Base-by-base conservation (phyloP, 108 stramenopile genomes). In the Aureococcus anophagefferens region DNA sequence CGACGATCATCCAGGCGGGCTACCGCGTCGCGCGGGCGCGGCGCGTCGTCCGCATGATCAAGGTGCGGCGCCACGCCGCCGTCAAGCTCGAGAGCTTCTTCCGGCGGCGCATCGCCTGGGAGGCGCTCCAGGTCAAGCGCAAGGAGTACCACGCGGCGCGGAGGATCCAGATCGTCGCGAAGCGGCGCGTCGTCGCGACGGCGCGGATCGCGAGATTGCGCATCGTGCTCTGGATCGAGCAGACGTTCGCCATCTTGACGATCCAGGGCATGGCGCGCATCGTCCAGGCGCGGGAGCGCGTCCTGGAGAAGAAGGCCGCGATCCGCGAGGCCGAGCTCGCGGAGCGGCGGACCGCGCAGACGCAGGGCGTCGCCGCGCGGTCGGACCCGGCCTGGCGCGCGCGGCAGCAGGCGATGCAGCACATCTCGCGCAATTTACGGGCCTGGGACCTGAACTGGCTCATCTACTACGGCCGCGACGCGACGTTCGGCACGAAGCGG, bases 221-320 rank as follows among this genome's bases (percentile, higher is more conserved):
- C 7, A 3, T 59, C 21, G 21, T 59, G 3, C 7, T 9, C 1
- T 59, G 51, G 51, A 18, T 59, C 51, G 51, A 59, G 51, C 7
- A 1, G 21, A 25, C 14, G 17, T 59, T 9, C 25, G 4, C 51
- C 25, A 25, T 28, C 17, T 16, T 71, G 30, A 64, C 35, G 21
- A 25, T 71, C 35, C 70, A 71, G 63, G 63, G 63, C 63, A 35
- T 59, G 63, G 25, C 16, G 51, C 34, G 69, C 35, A 32, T 33
- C 29, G 31, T 62, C 28, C 14, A 46, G 7, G 36, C 35, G 51
- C 34, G 37, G 30, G 7, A 16, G 30, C 33, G 11, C 33, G 51
- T 62, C 32, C 3, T 34, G 32, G 59, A 62, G 29, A 59, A 35
- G 69, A 36, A 44, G 36, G 33, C 44, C 30, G 21, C 51, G 51